These are phyloP conservation scores for Juglanconis juglandina DNA, from an alignment of 2,329 filamentous ascomycete genomes.

Conservation along the genomic window DNA sequence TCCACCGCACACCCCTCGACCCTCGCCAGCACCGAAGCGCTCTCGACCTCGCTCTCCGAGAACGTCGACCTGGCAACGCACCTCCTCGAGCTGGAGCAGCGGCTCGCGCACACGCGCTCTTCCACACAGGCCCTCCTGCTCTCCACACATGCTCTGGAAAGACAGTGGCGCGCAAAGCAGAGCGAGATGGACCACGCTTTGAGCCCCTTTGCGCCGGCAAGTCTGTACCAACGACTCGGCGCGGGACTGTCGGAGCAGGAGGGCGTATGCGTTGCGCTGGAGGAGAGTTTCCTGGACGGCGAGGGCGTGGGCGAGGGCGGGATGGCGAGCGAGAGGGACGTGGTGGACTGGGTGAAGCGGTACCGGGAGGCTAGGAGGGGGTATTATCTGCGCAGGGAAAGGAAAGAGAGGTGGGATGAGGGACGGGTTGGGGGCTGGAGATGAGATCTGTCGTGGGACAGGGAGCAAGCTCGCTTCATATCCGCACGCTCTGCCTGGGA, in stretches of 20 bases:
- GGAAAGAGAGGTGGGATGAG: constrained; percentile 93
- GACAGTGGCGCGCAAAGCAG: constrained; percentile 89
- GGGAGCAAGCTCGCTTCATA: not conserved
- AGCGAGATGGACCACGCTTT: constrained; percentile 83
- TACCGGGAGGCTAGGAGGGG: constrained; percentile 77
- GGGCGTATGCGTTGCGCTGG: constrained; percentile 71
- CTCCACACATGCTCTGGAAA: constrained; percentile 78
- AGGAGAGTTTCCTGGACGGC: constrained; percentile 85
- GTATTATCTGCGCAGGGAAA: constrained; percentile 77
- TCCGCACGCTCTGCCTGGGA: not conserved
- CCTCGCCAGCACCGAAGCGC: constrained; percentile 57
- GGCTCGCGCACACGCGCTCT: constrained; percentile 59
- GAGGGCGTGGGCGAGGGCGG: constrained; percentile 35
- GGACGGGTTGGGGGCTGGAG: constrained; percentile 93
- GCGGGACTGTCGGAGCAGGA: constrained; percentile 82
- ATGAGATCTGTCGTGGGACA: constrained; percentile 37
- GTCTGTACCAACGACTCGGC: constrained; percentile 76
- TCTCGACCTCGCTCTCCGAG: constrained; percentile 63
- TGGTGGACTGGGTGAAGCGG: constrained; percentile 76
- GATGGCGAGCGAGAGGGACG: constrained; percentile 73
- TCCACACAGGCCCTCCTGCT: constrained; percentile 78
- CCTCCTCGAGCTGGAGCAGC: constrained; percentile 57
- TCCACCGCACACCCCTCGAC: constrained; percentile 70
- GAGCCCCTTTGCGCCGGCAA: constrained; percentile 78
- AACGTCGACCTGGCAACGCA: constrained; percentile 69